phyloP scores from a whole-genome alignment of 1,284 basidiomycete genomes.

The Jaminaea rosea region DNA sequence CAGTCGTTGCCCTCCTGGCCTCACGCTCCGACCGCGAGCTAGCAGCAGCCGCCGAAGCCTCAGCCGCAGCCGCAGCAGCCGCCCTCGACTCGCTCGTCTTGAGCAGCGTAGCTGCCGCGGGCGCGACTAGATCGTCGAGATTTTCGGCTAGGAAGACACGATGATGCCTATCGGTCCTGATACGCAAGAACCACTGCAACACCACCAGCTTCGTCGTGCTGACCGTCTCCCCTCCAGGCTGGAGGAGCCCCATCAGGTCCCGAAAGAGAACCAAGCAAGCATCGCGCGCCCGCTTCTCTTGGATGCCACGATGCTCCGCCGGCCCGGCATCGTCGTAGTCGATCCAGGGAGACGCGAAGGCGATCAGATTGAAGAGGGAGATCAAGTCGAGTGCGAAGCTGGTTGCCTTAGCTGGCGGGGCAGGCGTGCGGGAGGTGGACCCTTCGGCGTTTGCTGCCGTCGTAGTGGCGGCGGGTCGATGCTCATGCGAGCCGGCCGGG shows the following conservation, averaged over 20 bases:
- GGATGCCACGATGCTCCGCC: not conserved
- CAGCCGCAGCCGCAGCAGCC: not conserved
- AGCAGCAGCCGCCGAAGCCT: constrained; percentile 6
- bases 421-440: constrained; percentile 1
- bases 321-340: too few species aligned
- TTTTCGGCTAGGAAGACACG: constrained; percentile 62
- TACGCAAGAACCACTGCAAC: constrained; percentile 77
- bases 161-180: constrained; percentile 86
- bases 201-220: constrained; percentile 57
- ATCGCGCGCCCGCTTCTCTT: constrained; percentile 24
- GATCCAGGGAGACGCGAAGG: constrained; percentile 39
- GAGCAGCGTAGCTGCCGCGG: constrained; percentile 8
- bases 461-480: not conserved
- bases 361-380: constrained; percentile 40
- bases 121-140: constrained; percentile 48
- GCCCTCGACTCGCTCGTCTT: not conserved
- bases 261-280: constrained; percentile 36
- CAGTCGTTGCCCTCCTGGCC: not conserved
- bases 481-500: constrained; percentile 8
- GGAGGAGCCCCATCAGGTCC: constrained; percentile 32
- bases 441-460: not conserved
- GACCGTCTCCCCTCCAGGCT: constrained; percentile 5
- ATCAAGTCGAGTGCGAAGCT: constrained; percentile 34
- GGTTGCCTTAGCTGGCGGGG: constrained; percentile 3
- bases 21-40: not conserved